Conservation (phyloP, 2,329 filamentous ascomycete genomes). For the Hymenoscyphus infarciens region DNA sequence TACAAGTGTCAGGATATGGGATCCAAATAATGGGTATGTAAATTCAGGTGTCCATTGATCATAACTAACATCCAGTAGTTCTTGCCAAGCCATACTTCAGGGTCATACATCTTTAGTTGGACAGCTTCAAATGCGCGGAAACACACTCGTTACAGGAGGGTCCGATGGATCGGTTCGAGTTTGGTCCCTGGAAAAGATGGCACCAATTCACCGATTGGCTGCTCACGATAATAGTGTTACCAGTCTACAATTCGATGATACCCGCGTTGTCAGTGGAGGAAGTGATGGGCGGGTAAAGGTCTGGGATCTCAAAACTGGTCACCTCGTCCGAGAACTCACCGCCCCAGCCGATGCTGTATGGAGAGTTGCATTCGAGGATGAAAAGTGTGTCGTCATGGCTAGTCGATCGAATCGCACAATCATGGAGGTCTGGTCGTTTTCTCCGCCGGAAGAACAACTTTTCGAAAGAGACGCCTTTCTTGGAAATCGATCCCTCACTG, state of each 20-base stretch:
- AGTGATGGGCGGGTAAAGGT: constrained; percentile 98
- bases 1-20: constrained; percentile 96
- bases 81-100: constrained; percentile 80
- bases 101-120: constrained; percentile 96
- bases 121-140: constrained; percentile 90
- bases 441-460: constrained; percentile 70
- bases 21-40: constrained; percentile 77
- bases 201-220: constrained; percentile 87
- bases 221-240: constrained; percentile 99
- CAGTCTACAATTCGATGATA: constrained; percentile 94
- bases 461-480: constrained; percentile 37
- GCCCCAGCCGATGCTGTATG: constrained; percentile 92
- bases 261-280: constrained; percentile 89
- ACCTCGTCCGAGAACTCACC: constrained; percentile 85
- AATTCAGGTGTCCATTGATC: constrained; percentile 45
- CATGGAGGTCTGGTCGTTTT: constrained; percentile 99
- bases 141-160: constrained; percentile 92
- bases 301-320: constrained; percentile 92
- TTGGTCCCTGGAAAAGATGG: constrained; percentile 89
- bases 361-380: constrained; percentile 96
- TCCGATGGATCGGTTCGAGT: constrained; percentile 95
- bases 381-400: constrained; percentile 96
- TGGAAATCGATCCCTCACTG: constrained; percentile 28
- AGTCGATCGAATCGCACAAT: constrained; percentile 80
- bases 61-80: constrained; percentile 38